A percentile compares a stretch with the other conserved stretches of the same genome.
Evolutionary conservation across 257 asterid species (phyloP).

Genomic region (Nemophila menziesii): DNA sequence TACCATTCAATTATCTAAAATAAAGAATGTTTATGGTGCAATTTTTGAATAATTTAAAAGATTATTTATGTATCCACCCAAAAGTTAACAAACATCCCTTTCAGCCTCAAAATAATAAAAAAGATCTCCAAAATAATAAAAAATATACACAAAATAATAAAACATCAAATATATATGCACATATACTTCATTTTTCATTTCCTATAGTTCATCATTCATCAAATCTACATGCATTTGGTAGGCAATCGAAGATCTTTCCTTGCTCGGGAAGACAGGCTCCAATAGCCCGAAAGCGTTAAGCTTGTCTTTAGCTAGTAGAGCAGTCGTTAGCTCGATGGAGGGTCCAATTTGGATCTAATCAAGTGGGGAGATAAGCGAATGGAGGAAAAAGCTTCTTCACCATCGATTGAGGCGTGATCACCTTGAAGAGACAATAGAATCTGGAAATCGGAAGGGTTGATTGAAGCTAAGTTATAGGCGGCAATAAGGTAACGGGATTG

Average conservation of each 20-base stretch:
- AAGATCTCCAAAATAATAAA: too few relatives aligned
- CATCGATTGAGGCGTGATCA: constrained; percentile 16
- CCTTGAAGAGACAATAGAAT: constrained; percentile 66
- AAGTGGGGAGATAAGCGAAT: constrained; percentile 27
- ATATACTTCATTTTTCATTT: too few relatives aligned
- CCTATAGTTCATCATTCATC: too few relatives aligned
- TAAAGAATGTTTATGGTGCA: too few relatives aligned
- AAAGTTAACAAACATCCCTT: too few relatives aligned
- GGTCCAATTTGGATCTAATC: constrained; percentile 22
- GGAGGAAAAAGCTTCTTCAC: constrained; percentile 32
- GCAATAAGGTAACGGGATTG: constrained; percentile 24
- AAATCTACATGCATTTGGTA: constrained; percentile 91
- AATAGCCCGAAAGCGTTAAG: constrained; percentile 78
- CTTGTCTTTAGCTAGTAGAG: constrained; percentile 73
- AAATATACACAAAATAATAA: too few relatives aligned
- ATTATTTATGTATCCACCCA: too few relatives aligned
- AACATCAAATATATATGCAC: too few relatives aligned
- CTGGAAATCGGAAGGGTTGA: constrained; percentile 17
- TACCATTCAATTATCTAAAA: too few relatives aligned
- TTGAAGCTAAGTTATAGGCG: constrained; percentile 16
- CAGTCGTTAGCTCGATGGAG: constrained; percentile 47
- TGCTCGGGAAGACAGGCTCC: constrained; percentile 44
- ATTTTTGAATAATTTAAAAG: too few relatives aligned
- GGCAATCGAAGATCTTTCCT: constrained; percentile 79
- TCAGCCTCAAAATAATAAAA: too few relatives aligned